Evolutionary conservation across 306 rosid species (phyloP).

Genomic region (Prunus dulcis): DNA sequence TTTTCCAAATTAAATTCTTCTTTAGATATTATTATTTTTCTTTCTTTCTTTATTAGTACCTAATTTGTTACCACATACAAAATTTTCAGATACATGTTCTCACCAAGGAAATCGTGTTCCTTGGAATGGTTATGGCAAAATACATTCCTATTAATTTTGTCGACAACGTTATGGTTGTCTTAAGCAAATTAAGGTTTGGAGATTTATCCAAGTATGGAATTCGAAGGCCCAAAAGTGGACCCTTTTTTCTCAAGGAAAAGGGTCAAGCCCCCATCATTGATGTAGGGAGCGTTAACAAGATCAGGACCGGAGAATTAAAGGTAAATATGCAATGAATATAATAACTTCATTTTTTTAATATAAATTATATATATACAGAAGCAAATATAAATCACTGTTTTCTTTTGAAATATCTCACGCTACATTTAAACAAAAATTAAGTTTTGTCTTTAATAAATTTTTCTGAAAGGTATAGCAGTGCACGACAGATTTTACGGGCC

Average conservation of each 20-base stretch:
- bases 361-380: neutral
- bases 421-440: too few species aligned
- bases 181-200: slow-evolving; percentile 41
- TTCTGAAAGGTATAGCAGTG: too few species aligned
- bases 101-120: slow-evolving; percentile 42
- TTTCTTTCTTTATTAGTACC: too few species aligned
- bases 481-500: too few species aligned
- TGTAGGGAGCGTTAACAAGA: slow-evolving; percentile 43
- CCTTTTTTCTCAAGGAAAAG: slow-evolving; percentile 37
- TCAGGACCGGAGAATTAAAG: slow-evolving; percentile 48
- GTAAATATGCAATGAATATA: slow-evolving; percentile 10
- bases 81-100: slow-evolving; percentile 42
- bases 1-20: neutral
- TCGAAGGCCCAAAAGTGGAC: slow-evolving; percentile 47
- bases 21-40: neutral
- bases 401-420: neutral
- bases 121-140: slow-evolving; percentile 50
- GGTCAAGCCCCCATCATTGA: slow-evolving; percentile 65
- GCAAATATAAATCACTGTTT: too few species aligned
- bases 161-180: slow-evolving; percentile 26
- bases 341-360: neutral
- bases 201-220: slow-evolving; percentile 45
- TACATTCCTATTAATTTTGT: slow-evolving; percentile 25
- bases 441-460: too few species aligned
- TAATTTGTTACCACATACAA: neutral